phyloP scores from a whole-genome alignment of 352 stramenopile genomes.

The Peronospora destructor region DNA sequence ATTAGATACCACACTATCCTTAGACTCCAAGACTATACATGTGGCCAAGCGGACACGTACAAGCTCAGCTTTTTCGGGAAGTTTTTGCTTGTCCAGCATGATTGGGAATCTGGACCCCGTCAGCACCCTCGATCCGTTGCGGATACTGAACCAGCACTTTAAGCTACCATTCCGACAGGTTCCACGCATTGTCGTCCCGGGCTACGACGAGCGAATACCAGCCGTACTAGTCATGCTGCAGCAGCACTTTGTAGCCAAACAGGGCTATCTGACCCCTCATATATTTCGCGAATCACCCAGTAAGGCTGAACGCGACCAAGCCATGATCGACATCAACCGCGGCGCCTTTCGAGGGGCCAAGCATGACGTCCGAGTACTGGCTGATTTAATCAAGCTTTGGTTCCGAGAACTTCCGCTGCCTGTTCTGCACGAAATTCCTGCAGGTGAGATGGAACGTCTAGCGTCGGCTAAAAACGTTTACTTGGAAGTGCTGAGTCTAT shows the following conservation, averaged over 20 bases:
- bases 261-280: constrained; percentile 58
- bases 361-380: constrained; percentile 77
- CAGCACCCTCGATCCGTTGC: constrained; percentile 30
- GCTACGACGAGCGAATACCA: constrained; percentile 75
- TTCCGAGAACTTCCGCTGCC: constrained; percentile 81
- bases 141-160: constrained; percentile 82
- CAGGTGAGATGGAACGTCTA: constrained; percentile 55
- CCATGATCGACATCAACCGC: constrained; percentile 80
- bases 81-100: constrained; percentile 30
- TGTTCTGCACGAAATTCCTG: constrained; percentile 73
- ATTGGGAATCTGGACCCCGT: constrained; percentile 21
- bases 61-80: constrained; percentile 27
- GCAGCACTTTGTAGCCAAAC: constrained; percentile 65
- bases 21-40: constrained; percentile 9
- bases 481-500: constrained; percentile 39
- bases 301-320: constrained; percentile 77
- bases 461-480: constrained; percentile 37
- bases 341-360: constrained; percentile 55
- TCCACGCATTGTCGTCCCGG: constrained; percentile 47
- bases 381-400: constrained; percentile 87
- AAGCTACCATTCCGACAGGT: constrained; percentile 69
- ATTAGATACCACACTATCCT: constrained; percentile 4
- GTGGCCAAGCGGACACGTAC: constrained; percentile 35
- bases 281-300: constrained; percentile 87
- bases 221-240: constrained; percentile 84